Evolutionary conservation across 1,284 basidiomycete species (phyloP), one percentile per base, ranked within the genome.

Genomic region (Apiotrichum gracile): DNA sequence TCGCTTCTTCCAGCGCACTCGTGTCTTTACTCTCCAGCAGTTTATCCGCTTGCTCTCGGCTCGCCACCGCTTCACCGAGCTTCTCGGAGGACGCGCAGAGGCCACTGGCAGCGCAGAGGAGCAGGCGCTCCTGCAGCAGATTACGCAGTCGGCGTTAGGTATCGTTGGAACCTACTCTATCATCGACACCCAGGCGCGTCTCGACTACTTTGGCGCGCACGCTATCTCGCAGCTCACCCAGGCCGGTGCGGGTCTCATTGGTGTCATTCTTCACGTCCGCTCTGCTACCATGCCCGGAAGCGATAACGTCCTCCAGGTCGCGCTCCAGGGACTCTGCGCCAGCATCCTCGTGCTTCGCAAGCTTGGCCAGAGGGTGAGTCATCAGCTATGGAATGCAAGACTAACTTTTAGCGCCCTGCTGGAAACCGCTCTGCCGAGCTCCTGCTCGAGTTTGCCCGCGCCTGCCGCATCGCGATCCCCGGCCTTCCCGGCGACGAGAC

Each of bases 151-250:
- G 17, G 65, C 64, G 4, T 44, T 66, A 2, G 66, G 60, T 27
- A 66, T 68, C 35, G 60, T 68, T 37, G 64, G 66, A n/a, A 66
- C 66, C 10, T 68, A 68, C 49, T 53, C 56, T n/a, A 61, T 61
- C 33, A 66, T 66, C 40, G 63, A 66, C 35, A 52, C 60, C 5
- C 57, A 60, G 33, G 66, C 61, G 17, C 58, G 66, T 19, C 61
- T 68, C 41, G 61, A 63, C 47, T 62, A 61, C 43, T 68, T 68
- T 47, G 66, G 66, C 8, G 66, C 64, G 9, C 66, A 68, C 49
- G 64, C 66, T 50, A 68, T 68, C 44, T 61, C 63, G 1, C 66
- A 68, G 41, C 52, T 68, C 13, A 60, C 63, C n/a, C 66, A 68
- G 44, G 64, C 66, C 3, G 66, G 64, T 22, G 64, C 63, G 2